A percentile compares a stretch with the other conserved stretches of the same genome.
Conservation (phyloP, 1,284 basidiomycete genomes). For the Cutaneotrichosporon curvatum region DNA sequence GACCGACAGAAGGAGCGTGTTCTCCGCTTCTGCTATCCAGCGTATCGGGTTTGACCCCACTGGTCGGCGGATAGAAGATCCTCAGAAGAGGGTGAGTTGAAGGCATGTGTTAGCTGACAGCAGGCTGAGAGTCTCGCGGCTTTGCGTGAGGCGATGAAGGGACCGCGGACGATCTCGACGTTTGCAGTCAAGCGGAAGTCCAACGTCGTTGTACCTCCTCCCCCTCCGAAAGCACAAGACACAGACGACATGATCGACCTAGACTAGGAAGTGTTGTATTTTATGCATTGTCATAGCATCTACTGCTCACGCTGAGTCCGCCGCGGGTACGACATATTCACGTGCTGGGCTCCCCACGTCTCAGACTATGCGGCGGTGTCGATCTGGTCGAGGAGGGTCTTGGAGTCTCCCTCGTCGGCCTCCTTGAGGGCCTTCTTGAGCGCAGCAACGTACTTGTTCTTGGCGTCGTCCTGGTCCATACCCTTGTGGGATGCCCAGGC, state of each 20-base stretch:
- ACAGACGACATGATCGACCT: slow-evolving; percentile 27
- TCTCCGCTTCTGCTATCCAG: slow-evolving; percentile 38
- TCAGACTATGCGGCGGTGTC: not conserved
- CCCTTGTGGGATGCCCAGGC: not conserved
- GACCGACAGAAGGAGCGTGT: slow-evolving; percentile 35
- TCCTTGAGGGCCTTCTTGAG: slow-evolving; percentile 2
- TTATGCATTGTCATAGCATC: not conserved
- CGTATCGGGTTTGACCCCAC: slow-evolving; percentile 44
- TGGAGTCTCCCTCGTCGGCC: not conserved
- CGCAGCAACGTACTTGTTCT: not conserved
- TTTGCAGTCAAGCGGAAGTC: slow-evolving; percentile 4
- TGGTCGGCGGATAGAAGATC: slow-evolving; percentile 10
- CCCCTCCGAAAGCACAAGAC: not conserved
- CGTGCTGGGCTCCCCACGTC: too few relatives aligned
- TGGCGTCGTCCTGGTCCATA: slow-evolving; percentile 1
- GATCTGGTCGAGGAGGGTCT: slow-evolving; percentile 1
- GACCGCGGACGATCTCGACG: slow-evolving; percentile 1
- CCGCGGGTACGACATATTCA: too few relatives aligned
- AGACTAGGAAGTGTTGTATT: slow-evolving; percentile 13
- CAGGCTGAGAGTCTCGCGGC: slow-evolving; percentile 18
- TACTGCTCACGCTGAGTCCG: too few relatives aligned
- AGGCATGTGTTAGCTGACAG: not conserved
- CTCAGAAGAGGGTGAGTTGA: slow-evolving; percentile 23
- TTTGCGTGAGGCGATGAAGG: slow-evolving; percentile 11
- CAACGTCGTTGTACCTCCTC: slow-evolving; percentile 3